Conservation (phyloP, 1,284 basidiomycete species). For the Trametes polyzona region DNA sequence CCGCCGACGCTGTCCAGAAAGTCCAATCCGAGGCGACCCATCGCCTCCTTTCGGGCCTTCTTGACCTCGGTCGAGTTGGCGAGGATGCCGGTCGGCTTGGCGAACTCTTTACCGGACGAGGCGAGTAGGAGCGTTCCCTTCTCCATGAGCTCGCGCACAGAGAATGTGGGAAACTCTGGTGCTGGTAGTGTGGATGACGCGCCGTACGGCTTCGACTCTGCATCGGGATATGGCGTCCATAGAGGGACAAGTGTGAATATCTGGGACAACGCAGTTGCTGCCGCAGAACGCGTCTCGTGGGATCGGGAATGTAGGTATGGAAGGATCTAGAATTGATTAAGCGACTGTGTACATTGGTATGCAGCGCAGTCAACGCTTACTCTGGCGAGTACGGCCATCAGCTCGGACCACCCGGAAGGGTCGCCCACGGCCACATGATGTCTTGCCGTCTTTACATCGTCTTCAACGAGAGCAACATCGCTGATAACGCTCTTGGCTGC, state of each 20-base stretch:
- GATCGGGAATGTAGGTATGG: constrained; percentile 89
- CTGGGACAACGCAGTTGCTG: constrained; percentile 83
- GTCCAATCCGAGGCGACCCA: constrained; percentile 81
- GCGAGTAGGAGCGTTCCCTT: constrained; percentile 81
- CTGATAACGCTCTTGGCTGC: constrained; percentile 81
- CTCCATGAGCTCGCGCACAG: constrained; percentile 73
- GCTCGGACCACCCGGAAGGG: constrained; percentile 76
- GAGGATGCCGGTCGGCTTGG: constrained; percentile 69
- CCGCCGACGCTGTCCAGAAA: constrained; percentile 73
- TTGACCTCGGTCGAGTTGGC: constrained; percentile 74
- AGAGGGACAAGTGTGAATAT: constrained; percentile 85
- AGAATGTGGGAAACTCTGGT: constrained; percentile 73
- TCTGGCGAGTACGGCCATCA: constrained; percentile 82
- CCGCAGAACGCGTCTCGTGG: constrained; percentile 84
- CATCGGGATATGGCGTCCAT: constrained; percentile 67
- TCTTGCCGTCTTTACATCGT: constrained; percentile 68
- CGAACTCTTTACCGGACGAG: constrained; percentile 88
- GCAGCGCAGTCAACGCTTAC: constrained; percentile 51
- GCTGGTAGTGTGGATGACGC: constrained; percentile 36
- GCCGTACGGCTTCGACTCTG: constrained; percentile 29
- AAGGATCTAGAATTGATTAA: constrained; percentile 60
- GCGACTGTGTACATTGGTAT: not conserved
- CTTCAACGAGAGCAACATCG: constrained; percentile 81
- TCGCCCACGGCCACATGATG: constrained; percentile 64
- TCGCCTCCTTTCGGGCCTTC: constrained; percentile 81